Evolutionary conservation across 345 rosid species (phyloP).

Genomic region (Pelargonium nanum): DNA sequence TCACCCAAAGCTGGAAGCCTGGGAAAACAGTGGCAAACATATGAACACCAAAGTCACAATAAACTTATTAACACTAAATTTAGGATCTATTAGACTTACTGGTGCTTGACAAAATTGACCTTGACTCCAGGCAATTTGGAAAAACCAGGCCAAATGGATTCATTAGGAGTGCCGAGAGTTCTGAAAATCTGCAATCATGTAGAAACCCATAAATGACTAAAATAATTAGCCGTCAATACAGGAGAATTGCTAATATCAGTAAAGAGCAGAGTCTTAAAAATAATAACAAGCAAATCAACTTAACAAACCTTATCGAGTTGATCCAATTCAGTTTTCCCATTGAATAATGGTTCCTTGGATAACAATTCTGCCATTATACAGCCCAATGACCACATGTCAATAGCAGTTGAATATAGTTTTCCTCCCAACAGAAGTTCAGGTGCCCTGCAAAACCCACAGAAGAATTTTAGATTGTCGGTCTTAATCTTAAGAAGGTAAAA

Average conservation of each 20-base stretch:
- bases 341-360: conserved; percentile 78
- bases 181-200: conserved; percentile 60
- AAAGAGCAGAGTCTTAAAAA: not conserved
- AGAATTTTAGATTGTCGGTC: not conserved
- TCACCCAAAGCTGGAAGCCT: conserved; percentile 88
- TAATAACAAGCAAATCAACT: not conserved
- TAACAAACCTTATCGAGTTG: conserved; percentile 89
- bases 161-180: conserved; percentile 89
- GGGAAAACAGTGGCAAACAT: conserved; percentile 58
- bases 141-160: conserved; percentile 94
- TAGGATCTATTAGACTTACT: conserved; percentile 46
- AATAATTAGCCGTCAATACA: not conserved
- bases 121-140: conserved; percentile 89
- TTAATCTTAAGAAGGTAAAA: not conserved
- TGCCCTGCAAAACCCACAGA: conserved; percentile 51
- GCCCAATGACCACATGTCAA: conserved; percentile 99
- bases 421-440: conserved; percentile 97
- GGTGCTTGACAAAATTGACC: conserved; percentile 97
- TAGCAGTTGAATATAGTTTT: conserved; percentile 90
- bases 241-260: not conserved
- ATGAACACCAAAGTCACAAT: conserved; percentile 26
- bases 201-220: not conserved
- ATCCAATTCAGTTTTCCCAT: conserved; percentile 92
- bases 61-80: conserved; percentile 14
- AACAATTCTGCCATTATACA: conserved; percentile 96